Conservation (phyloP, 768 basidiomycete genomes). For the Amanita brunnescens region DNA sequence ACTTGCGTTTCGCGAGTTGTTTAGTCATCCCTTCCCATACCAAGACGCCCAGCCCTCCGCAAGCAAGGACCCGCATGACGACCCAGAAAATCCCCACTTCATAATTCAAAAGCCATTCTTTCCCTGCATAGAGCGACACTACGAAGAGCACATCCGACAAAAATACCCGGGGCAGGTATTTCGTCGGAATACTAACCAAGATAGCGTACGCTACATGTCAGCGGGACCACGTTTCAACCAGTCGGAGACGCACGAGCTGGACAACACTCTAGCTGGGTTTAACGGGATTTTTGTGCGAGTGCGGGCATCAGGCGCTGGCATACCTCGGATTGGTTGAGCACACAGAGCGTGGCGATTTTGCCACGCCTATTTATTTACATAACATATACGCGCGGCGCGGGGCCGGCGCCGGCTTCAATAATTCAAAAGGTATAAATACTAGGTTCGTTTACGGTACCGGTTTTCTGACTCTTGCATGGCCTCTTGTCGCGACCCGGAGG, state of each 20-base stretch:
- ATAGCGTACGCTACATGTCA: background rate
- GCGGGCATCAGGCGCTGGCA: slow-evolving; percentile 61
- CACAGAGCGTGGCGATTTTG: background rate
- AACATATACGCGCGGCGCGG: no score
- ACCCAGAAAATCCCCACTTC: slow-evolving; percentile 74
- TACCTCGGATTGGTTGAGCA: slow-evolving; percentile 18
- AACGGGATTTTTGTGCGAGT: slow-evolving; percentile 57
- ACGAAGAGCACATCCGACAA: slow-evolving; percentile 59
- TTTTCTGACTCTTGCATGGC: slow-evolving; percentile 22
- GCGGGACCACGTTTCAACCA: background rate
- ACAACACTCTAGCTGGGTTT: slow-evolving; percentile 45
- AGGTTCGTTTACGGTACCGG: background rate
- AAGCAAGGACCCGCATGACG: slow-evolving; percentile 61
- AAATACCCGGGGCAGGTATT: slow-evolving; percentile 45
- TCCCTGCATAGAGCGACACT: slow-evolving; percentile 50
- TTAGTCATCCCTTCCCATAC: slow-evolving; percentile 52
- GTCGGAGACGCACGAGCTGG: slow-evolving; percentile 38
- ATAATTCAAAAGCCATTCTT: slow-evolving; percentile 56
- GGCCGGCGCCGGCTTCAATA: no score
- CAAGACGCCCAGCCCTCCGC: slow-evolving; percentile 58
- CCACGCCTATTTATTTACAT: no score
- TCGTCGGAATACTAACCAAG: slow-evolving; percentile 38
- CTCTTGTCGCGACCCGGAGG: slow-evolving; percentile 48
- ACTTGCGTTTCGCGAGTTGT: slow-evolving; percentile 42
- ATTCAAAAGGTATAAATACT: no score